A percentile compares a stretch with the other conserved stretches of the same genome.
These are phyloP conservation scores for Sugiyamaella sp. DNA, from an alignment of 1,139 yeast species.

Conservation along the genomic window DNA sequence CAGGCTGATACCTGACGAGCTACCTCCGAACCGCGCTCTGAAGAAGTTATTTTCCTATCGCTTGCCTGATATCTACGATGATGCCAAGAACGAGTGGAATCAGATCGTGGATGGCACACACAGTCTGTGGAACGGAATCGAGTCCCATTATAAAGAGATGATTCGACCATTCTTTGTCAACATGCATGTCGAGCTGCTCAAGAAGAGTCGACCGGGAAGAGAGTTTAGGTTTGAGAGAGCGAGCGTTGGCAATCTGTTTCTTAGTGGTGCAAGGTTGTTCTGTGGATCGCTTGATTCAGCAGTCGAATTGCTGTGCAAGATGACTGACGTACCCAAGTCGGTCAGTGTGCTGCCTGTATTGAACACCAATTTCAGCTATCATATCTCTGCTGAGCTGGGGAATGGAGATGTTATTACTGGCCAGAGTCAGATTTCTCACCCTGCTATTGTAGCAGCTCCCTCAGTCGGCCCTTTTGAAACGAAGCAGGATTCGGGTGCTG, in stretches of 20 bases:
- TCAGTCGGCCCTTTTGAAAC: neutral
- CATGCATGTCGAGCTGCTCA: conserved; percentile 74
- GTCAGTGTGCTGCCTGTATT: conserved; percentile 76
- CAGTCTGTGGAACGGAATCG: conserved; percentile 62
- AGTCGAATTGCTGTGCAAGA: conserved; percentile 69
- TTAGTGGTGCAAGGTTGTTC: conserved; percentile 80
- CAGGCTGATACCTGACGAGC: conserved; percentile 57
- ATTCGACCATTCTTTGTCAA: conserved; percentile 77
- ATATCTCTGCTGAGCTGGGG: conserved; percentile 73
- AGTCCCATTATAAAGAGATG: conserved; percentile 69
- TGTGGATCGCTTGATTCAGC: conserved; percentile 86
- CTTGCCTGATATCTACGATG: conserved; percentile 53
- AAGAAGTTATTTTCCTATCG: conserved; percentile 59
- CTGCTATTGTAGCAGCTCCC: conserved; percentile 41
- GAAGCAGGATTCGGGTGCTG: neutral
- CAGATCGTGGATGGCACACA: conserved; percentile 80
- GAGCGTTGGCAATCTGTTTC: conserved; percentile 79
- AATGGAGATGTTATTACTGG: conserved; percentile 83
- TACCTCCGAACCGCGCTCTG: conserved; percentile 43
- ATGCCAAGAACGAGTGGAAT: conserved; percentile 75
- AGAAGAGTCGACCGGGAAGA: conserved; percentile 61
- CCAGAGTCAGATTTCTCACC: conserved; percentile 95
- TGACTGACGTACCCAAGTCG: conserved; percentile 62
- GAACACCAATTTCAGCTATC: conserved; percentile 82
- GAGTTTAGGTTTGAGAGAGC: conserved; percentile 74